Base-by-base conservation (phyloP, 2,329 filamentous ascomycete species). In the Shiraia sp. region DNA sequence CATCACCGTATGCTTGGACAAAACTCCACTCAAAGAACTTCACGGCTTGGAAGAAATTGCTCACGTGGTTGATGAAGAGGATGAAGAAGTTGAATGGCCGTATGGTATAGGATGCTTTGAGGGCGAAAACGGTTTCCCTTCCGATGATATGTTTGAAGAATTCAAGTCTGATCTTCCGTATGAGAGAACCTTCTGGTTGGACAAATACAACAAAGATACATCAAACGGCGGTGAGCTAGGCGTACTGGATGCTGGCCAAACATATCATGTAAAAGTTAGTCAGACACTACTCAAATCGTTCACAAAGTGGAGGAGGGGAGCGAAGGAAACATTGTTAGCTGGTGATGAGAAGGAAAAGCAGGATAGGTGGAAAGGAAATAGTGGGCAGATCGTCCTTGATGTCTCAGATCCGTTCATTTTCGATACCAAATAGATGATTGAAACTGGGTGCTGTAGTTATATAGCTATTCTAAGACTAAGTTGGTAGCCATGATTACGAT, bases 51-150 rank as follows among this genome's bases (percentile, higher is more conserved):
- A 34, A 26, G 39, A 42, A 9, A 42, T 47, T 2, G 44, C 24
- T 3, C 2, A 36, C 12, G 39, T 42, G 3, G 26, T 14, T n/a
- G 36, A 47, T 17, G 31, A 32, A 36, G 35, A 33, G 10, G 44
- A 32, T 16, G 25, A 47, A 24, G 35, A 47, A 28, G 34, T 36
- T 26, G 39, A 47, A 25, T 42, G n/a, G 35, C 19, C 17, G 22
- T 47, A 26, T 9, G 28, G 29, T 13, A 47, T 47, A 19, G 39
- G 44, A 22, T 47, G 44, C 27, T 47, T 19, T 17, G 44, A 47
- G 3, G 23, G 27, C 12, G 30, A 36, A 8, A 36, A 47, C n/a
- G 27, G 31, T 10, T 47, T 47, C 19, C 35, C 40, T 22, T 19
- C 32, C 7, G 32, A 47, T 31, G 8, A 13, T 15, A 28, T 36